These are phyloP conservation scores for Arthrobotrys iridis DNA, from an alignment of 2,329 filamentous ascomycete genomes.

Conservation along the genomic window DNA sequence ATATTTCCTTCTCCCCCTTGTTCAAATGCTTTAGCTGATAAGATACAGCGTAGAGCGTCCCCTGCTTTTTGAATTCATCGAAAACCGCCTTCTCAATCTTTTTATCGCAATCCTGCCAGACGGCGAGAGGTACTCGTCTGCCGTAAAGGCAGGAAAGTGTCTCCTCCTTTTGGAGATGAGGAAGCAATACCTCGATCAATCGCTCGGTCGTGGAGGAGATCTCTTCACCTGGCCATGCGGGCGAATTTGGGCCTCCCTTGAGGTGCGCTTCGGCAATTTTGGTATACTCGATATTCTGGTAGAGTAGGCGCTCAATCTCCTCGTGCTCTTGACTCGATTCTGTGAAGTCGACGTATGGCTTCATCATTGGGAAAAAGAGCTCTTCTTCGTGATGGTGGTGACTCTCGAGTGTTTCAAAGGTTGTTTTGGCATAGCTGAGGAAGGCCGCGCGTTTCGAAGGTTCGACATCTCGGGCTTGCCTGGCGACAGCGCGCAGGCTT, in stretches of 20 bases:
- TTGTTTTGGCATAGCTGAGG: constrained; percentile 43
- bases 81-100: constrained; percentile 35
- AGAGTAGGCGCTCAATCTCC: constrained; percentile 46
- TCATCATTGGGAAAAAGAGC: constrained; percentile 51
- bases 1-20: constrained; percentile 49
- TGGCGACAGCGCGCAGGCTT: constrained; percentile 48
- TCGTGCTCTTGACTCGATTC: constrained; percentile 55
- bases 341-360: constrained; percentile 54
- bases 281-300: constrained; percentile 24
- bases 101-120: constrained; percentile 40
- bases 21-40: constrained; percentile 46
- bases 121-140: constrained; percentile 29
- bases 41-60: constrained; percentile 23
- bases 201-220: constrained; percentile 48
- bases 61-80: constrained; percentile 38
- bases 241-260: constrained; percentile 32
- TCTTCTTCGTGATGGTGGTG: constrained; percentile 54
- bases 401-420: constrained; percentile 35
- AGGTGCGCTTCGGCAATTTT: constrained; percentile 39
- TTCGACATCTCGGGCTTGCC: constrained; percentile 43
- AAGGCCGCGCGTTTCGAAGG: constrained; percentile 46
- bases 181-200: constrained; percentile 32
- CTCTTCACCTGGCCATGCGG: constrained; percentile 47
- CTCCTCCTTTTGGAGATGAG: constrained; percentile 54
- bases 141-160: constrained; percentile 47